These are phyloP conservation scores for Ophiocordyceps unilateralis DNA, from an alignment of 2,329 filamentous ascomycete species.

Conservation along the genomic window DNA sequence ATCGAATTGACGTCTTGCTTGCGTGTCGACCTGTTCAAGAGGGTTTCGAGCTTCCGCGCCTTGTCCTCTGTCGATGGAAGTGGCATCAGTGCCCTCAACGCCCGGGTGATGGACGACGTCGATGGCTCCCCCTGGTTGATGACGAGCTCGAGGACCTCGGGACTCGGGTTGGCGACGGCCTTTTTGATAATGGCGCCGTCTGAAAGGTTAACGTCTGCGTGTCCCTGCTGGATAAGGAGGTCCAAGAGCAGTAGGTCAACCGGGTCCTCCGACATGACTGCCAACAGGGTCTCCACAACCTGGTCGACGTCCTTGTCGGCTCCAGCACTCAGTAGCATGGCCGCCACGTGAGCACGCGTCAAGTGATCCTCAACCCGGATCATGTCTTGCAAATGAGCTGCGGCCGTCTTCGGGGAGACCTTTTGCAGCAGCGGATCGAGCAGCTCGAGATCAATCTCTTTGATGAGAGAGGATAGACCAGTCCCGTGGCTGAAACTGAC, in stretches of 20 bases:
- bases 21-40: slow-evolving; percentile 25
- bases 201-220: slow-evolving; percentile 33
- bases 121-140: slow-evolving; percentile 27
- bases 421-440: slow-evolving; percentile 27
- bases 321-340: slow-evolving; percentile 26
- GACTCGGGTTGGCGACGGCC: slow-evolving; percentile 26
- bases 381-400: slow-evolving; percentile 28
- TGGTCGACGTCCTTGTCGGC: slow-evolving; percentile 24
- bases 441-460: slow-evolving; percentile 27
- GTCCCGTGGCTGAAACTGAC: slow-evolving; percentile 35
- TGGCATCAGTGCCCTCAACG: slow-evolving; percentile 23
- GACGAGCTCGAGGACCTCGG: slow-evolving; percentile 28
- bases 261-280: slow-evolving; percentile 23
- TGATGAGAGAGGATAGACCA: slow-evolving; percentile 29
- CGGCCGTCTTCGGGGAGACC: slow-evolving; percentile 27
- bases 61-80: slow-evolving; percentile 28
- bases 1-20: slow-evolving; percentile 26
- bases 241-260: slow-evolving; percentile 32
- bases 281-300: slow-evolving; percentile 24
- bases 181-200: slow-evolving; percentile 23
- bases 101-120: slow-evolving; percentile 23
- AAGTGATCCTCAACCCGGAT: slow-evolving; percentile 26
- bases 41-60: slow-evolving; percentile 27
- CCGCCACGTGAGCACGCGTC: slow-evolving; percentile 27
- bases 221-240: slow-evolving; percentile 31